These are phyloP conservation scores for Tolypocladium inflatum DNA, from an alignment of 2,329 filamentous ascomycete genomes.

Conservation along the genomic window DNA sequence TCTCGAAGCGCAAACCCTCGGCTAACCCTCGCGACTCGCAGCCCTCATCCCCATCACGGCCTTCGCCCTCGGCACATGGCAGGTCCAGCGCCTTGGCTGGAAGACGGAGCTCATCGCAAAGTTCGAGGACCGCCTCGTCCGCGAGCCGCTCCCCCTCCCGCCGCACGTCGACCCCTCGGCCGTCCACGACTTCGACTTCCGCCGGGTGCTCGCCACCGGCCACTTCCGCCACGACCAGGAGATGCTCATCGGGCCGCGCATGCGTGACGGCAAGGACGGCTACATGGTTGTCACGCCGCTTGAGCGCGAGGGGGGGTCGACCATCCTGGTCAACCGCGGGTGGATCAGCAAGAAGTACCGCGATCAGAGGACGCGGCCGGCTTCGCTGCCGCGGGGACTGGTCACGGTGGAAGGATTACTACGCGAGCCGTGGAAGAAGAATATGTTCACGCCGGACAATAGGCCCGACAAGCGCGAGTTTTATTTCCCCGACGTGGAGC, in stretches of 20 bases:
- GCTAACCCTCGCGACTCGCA: constrained; percentile 9
- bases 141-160: constrained; percentile 76
- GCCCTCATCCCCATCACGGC: constrained; percentile 86
- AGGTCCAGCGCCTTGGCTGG: constrained; percentile 86
- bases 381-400: constrained; percentile 58
- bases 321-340: constrained; percentile 78
- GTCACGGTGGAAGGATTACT: constrained; percentile 78
- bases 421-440: constrained; percentile 90
- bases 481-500: constrained; percentile 85
- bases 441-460: constrained; percentile 93
- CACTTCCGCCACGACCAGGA: constrained; percentile 78
- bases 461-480: constrained; percentile 74
- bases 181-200: constrained; percentile 83
- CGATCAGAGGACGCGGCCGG: constrained; percentile 53
- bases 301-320: constrained; percentile 58
- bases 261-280: constrained; percentile 82
- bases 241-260: constrained; percentile 89
- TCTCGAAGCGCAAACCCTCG: neutral
- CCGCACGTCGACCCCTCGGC: constrained; percentile 73
- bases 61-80: constrained; percentile 87
- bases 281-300: constrained; percentile 88
- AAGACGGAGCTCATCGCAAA: constrained; percentile 88
- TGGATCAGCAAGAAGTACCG: constrained; percentile 79
- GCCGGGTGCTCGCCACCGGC: constrained; percentile 69
- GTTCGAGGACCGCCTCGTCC: constrained; percentile 84